A percentile compares a stretch with the other conserved stretches of the same genome.
Evolutionary conservation across 2,329 filamentous ascomycete genomes (phyloP).

Genomic region (Periconia digitata): DNA sequence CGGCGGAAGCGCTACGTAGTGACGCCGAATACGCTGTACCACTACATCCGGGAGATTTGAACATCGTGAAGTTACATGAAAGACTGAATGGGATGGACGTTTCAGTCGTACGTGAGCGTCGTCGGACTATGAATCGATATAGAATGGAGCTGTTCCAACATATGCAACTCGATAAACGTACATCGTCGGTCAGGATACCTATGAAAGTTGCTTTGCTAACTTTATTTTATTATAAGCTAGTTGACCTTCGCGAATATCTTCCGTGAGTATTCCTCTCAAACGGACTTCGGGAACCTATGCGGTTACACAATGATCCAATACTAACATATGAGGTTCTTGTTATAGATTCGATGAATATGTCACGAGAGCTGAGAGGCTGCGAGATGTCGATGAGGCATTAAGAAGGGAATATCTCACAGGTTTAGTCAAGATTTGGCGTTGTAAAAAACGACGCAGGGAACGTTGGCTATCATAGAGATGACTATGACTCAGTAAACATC

Average conservation of each 20-base stretch:
- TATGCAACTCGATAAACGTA: neutral
- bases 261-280: neutral
- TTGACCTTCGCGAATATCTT: neutral
- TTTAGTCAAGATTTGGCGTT: neutral
- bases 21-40: neutral
- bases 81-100: neutral
- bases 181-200: neutral
- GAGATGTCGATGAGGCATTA: neutral
- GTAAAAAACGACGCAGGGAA: neutral
- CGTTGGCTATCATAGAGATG: no score
- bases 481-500: no score
- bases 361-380: neutral
- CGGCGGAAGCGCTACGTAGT: neutral
- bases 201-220: neutral
- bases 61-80: neutral
- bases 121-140: neutral
- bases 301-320: neutral
- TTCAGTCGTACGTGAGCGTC: neutral
- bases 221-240: neutral
- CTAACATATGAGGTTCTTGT: no score
- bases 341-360: neutral
- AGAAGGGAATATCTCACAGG: neutral
- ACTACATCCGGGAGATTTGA: neutral
- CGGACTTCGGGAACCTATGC: neutral
- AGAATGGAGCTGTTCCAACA: neutral